phyloP scores from a whole-genome alignment of 257 asterid genomes.

The Solanum habrochaites region DNA sequence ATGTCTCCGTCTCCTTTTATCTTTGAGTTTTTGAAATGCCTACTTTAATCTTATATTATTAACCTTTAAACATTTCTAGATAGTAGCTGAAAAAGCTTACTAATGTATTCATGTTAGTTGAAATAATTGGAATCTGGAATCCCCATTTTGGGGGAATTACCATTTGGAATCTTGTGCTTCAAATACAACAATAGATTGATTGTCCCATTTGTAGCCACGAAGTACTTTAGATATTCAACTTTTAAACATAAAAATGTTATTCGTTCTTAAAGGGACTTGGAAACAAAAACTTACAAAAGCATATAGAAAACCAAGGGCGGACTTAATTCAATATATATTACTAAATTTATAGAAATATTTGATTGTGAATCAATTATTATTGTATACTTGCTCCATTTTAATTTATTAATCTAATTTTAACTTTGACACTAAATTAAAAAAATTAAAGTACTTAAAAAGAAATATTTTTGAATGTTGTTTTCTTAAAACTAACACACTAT shows the following conservation, averaged over 20 bases:
- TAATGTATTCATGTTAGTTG: too few species aligned
- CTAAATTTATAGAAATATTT: too few species aligned
- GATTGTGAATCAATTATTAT: background rate
- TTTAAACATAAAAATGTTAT: background rate
- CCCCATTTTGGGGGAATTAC: background rate
- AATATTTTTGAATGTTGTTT: too few species aligned
- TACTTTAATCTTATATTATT: too few species aligned
- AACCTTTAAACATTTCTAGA: too few species aligned
- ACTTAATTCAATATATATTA: too few species aligned
- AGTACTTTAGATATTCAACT: background rate
- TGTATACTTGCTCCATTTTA: too few species aligned
- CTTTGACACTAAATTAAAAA: background rate
- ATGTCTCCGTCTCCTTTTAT: too few species aligned
- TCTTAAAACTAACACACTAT: background rate
- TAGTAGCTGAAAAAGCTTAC: too few species aligned
- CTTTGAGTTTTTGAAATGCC: too few species aligned
- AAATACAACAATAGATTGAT: background rate
- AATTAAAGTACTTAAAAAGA: too few species aligned
- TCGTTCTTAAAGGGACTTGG: background rate
- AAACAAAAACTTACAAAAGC: background rate
- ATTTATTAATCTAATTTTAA: too few species aligned
- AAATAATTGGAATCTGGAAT: background rate
- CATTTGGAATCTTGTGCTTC: background rate
- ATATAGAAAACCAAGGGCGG: background rate
- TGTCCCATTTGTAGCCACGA: background rate